Evolutionary conservation across 768 basidiomycete species (phyloP), one percentile per base, ranked within the genome.

Genomic region (Tulasnella sp.): DNA sequence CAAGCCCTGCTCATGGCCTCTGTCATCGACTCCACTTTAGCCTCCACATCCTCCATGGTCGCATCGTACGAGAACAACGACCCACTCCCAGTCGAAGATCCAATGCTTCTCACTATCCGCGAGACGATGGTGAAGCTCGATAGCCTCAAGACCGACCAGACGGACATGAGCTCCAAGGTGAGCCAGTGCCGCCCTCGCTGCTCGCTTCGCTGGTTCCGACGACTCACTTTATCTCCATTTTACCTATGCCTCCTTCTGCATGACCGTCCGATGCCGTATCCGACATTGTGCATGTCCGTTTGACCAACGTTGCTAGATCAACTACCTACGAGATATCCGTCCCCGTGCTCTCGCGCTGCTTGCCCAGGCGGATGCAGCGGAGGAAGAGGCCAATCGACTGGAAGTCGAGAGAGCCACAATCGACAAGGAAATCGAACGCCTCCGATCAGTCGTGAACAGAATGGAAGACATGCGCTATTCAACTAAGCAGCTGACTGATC

Each of bases 391-490:
- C 16, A 80, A 80, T 75, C 79, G 72, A 31, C 37, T 80, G 14
- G 79, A 80, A 41, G 31, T 28, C 7, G 79, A 80, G 46, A 46
- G 50, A 40, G 41, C 22, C 16, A 75, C 42, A 44, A 41, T 80
- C 72, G 79, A 80, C 72, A 75, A 75, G 72, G 79, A 80, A 75
- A 69, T 80, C 31, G 72, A 80, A 28, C 79, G 79, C 31, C 69
- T 80, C 72, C 74, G 37, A 44, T 34, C 79, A 42, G 79, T 80
- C 44, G 79, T 80, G n/a, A 34, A 46, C 28, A 46, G 79, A 46
- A 80, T 80, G 79, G 72, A 75, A 42, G 79, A 80, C 40, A 80
- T 80, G 79, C 72, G 79, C 37, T 75, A 50, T 48, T 75, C 72
- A 16, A 80, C 79, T 2, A 80, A 80, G 41, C 72, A 80, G 46